A percentile compares a stretch with the other conserved stretches of the same genome.
These are phyloP conservation scores for Fagopyrum tataricum DNA, from an alignment of 148 eudicot species.

Conservation along the genomic window DNA sequence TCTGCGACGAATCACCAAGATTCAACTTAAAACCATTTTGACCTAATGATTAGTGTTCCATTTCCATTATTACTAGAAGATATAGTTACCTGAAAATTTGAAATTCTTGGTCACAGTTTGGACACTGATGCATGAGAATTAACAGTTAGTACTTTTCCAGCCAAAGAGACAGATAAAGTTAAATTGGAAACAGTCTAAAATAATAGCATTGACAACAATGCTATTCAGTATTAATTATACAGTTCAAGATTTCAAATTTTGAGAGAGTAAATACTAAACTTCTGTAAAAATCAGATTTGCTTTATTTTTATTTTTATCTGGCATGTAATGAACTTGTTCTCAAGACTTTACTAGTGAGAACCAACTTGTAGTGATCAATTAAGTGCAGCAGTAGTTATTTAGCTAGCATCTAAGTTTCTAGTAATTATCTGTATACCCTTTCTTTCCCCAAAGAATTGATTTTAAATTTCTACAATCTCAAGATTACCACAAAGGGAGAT, in stretches of 20 bases:
- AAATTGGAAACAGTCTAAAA: slow-evolving; percentile 1
- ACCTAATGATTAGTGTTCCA: background rate
- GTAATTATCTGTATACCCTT: too few relatives aligned
- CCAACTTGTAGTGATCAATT: background rate
- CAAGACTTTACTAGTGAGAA: background rate
- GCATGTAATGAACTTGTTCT: background rate
- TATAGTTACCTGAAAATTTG: slow-evolving; percentile 73
- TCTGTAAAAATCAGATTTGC: background rate
- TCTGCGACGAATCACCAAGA: slow-evolving; percentile 35
- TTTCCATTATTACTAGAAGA: slow-evolving; percentile 9
- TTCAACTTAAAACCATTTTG: background rate
- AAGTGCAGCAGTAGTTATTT: background rate
- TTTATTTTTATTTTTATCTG: background rate
- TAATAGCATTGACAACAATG: background rate
- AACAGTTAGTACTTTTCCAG: background rate
- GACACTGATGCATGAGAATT: slow-evolving; percentile 52
- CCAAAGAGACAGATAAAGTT: slow-evolving; percentile 6
- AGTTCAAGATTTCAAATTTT: background rate
- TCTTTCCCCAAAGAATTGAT: background rate
- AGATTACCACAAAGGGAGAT: background rate
- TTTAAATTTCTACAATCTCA: background rate
- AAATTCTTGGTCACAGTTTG: slow-evolving; percentile 79
- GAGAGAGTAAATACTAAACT: background rate
- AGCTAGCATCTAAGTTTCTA: background rate
- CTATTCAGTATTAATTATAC: background rate